These are phyloP conservation scores for Amaranthus hypochondriacus DNA, from an alignment of 148 eudicot species.

Conservation along the genomic window DNA sequence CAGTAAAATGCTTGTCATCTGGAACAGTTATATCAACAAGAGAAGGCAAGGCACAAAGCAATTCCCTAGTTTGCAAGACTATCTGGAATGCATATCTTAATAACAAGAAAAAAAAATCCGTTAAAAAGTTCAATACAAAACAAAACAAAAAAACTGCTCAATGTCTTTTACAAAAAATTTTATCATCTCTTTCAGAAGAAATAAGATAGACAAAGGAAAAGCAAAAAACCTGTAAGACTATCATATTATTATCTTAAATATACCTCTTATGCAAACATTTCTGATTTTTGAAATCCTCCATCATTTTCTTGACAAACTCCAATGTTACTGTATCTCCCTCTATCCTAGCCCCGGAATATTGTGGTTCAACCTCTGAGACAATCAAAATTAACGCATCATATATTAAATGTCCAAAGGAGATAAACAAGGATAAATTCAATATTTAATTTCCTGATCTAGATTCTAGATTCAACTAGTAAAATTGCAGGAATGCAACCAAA, in stretches of 20 bases:
- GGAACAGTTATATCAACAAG: constrained; percentile 86
- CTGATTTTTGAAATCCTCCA: constrained; percentile 89
- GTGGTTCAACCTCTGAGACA: constrained; percentile 82
- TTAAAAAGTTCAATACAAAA: constrained; percentile 1
- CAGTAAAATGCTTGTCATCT: constrained; percentile 83
- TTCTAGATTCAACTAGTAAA: neutral
- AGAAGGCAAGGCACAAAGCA: constrained; percentile 86
- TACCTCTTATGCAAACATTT: constrained; percentile 87
- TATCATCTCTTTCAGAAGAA: too few species aligned
- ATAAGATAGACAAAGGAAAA: too few species aligned
- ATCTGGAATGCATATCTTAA: constrained; percentile 92
- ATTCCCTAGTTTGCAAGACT: constrained; percentile 79
- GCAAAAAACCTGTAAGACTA: neutral
- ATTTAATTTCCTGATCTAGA: neutral
- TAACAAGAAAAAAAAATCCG: constrained; percentile 17
- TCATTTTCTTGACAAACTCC: constrained; percentile 90
- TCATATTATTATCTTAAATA: constrained; percentile 2
- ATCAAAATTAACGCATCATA: constrained; percentile 6
- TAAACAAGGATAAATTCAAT: constrained; percentile 1
- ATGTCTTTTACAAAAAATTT: neutral
- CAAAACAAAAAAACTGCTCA: constrained; percentile 4
- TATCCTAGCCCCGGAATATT: constrained; percentile 93
- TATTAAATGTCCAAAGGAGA: constrained; percentile 3
- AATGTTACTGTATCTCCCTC: constrained; percentile 84
- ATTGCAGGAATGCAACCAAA: neutral